Evolutionary conservation across 257 asterid species (phyloP).

Genomic region (Perilla frutescens): DNA sequence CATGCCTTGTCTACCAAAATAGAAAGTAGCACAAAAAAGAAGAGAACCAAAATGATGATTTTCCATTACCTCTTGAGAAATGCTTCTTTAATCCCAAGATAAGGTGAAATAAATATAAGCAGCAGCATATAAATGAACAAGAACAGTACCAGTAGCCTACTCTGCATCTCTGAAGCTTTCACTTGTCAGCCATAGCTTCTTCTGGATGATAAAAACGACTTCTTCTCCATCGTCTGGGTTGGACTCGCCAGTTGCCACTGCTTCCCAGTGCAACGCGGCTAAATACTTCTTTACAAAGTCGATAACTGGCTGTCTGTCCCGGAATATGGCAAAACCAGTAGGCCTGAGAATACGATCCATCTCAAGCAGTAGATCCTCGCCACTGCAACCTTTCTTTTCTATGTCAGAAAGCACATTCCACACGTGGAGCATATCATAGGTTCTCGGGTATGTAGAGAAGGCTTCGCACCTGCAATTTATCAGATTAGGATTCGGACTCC

Average conservation of each 20-base stretch:
- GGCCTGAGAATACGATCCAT: conserved; percentile 96
- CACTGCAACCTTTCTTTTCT: conserved; percentile 95
- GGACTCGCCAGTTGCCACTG: conserved; percentile 58
- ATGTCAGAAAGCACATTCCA: conserved; percentile 84
- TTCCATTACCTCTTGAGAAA: conserved; percentile 34
- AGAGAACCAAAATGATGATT: conserved; percentile 46
- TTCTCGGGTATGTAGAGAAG: conserved; percentile 92
- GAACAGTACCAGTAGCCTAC: conserved; percentile 37
- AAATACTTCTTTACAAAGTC: conserved; percentile 83
- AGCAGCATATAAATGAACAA: not conserved
- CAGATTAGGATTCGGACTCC: not conserved
- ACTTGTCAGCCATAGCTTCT: conserved; percentile 90
- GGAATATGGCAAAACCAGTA: conserved; percentile 75
- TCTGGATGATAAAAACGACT: conserved; percentile 61
- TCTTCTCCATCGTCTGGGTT: conserved; percentile 74
- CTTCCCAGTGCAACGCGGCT: conserved; percentile 91
- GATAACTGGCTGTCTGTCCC: conserved; percentile 71
- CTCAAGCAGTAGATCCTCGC: conserved; percentile 90
- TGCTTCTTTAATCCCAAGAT: conserved; percentile 52
- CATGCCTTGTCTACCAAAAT: conserved; percentile 42
- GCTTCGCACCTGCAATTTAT: conserved; percentile 82
- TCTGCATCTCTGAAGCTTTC: conserved; percentile 82
- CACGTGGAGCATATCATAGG: conserved; percentile 90
- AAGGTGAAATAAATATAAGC: conserved; percentile 42
- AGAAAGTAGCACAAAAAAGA: conserved; percentile 30